These are phyloP conservation scores for Triticum urartu DNA, from an alignment of 176 grass and related monocot species.

Conservation along the genomic window DNA sequence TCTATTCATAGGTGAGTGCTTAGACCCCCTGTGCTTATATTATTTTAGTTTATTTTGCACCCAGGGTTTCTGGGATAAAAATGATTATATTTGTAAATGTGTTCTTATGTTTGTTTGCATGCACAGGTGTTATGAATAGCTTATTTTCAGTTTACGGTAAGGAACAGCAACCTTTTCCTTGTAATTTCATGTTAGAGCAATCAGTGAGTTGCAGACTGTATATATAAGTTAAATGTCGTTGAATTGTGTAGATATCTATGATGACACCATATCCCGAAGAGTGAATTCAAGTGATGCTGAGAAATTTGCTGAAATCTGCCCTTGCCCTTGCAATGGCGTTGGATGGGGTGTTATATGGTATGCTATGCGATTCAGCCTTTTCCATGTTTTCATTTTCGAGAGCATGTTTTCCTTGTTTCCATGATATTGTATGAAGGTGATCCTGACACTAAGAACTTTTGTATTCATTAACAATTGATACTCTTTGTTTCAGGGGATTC, in stretches of 20 bases:
- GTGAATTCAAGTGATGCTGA: constrained; percentile 94
- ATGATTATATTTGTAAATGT: constrained; percentile 5
- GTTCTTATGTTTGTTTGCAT: constrained; percentile 34
- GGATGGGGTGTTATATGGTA: constrained; percentile 96
- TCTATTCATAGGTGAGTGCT: constrained; percentile 81
- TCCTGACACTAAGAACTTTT: background rate
- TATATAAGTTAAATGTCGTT: background rate
- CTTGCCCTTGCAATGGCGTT: constrained; percentile 86
- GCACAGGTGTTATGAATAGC: constrained; percentile 96
- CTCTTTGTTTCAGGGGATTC: constrained; percentile 73
- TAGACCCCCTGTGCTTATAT: background rate
- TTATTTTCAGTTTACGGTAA: constrained; percentile 98
- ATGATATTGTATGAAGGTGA: constrained; percentile 14
- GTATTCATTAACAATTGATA: constrained; percentile 19
- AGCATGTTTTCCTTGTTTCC: background rate
- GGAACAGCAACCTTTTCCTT: constrained; percentile 15
- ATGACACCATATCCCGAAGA: constrained; percentile 96
- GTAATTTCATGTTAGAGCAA: constrained; percentile 30
- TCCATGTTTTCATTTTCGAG: background rate
- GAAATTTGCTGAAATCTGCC: constrained; percentile 98
- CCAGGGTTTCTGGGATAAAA: background rate
- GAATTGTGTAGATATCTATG: constrained; percentile 77
- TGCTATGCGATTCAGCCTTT: constrained; percentile 14
- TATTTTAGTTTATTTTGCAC: constrained; percentile 9
- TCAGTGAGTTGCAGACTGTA: background rate